Evolutionary conservation across 371 early-diverging fungal species (phyloP).

Genomic region (Rhizopus sp.): DNA sequence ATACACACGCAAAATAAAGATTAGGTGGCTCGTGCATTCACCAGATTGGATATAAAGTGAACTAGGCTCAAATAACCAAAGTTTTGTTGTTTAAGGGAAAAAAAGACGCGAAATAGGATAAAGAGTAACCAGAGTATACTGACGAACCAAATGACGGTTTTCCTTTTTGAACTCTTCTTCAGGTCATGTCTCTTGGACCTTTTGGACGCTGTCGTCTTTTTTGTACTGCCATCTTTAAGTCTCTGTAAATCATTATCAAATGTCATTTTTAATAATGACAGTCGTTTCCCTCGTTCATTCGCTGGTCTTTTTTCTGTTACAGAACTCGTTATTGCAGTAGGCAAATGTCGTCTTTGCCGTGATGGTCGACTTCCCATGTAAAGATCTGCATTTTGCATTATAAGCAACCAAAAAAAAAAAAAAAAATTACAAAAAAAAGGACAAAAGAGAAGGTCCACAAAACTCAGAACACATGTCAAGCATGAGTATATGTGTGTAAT

Average conservation of each 20-base stretch:
- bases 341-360: slow-evolving; percentile 25
- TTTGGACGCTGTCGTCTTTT: not conserved
- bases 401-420: not conserved
- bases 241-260: not conserved
- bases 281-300: not conserved
- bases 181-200: not conserved
- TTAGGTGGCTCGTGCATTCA: slow-evolving; percentile 7
- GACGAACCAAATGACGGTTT: not conserved
- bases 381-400: slow-evolving; percentile 10
- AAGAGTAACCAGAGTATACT: slow-evolving; percentile 16
- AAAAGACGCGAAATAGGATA: slow-evolving; percentile 10
- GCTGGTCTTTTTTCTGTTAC: slow-evolving; percentile 2
- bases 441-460: not conserved
- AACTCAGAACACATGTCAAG: not conserved
- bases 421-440: slow-evolving; percentile 4
- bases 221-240: not conserved
- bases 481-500: not conserved
- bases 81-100: slow-evolving; percentile 9
- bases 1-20: too few relatives aligned
- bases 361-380: slow-evolving; percentile 24
- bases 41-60: slow-evolving; percentile 20
- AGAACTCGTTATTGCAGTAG: slow-evolving; percentile 13
- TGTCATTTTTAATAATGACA: slow-evolving; percentile 13
- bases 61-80: slow-evolving; percentile 20
- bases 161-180: not conserved